phyloP scores from a whole-genome alignment of 306 rosid species.

The Vigna mungo region DNA sequence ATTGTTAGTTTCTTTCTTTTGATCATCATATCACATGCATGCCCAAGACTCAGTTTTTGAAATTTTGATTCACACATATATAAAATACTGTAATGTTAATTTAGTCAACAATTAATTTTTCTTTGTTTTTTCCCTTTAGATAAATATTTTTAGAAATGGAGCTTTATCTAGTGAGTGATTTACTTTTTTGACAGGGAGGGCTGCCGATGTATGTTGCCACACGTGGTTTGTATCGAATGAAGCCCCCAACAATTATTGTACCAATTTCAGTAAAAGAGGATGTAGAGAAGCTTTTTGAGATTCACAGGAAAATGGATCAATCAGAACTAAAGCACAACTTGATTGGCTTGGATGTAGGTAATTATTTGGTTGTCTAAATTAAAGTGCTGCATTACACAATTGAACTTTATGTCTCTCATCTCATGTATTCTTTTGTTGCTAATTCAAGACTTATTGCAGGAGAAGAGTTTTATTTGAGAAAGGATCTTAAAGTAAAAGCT shows the following conservation, averaged over 20 bases:
- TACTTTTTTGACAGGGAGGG: conserved; percentile 74
- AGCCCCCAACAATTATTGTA: conserved; percentile 85
- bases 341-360: conserved; percentile 91
- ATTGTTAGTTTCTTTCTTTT: conserved; percentile 61
- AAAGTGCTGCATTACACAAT: conserved; percentile 37
- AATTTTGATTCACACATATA: background rate
- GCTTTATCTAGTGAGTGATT: conserved; percentile 2
- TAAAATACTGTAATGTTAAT: conserved; percentile 19
- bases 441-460: conserved; percentile 56
- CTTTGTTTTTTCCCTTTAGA: background rate
- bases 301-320: conserved; percentile 86
- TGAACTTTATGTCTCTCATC: conserved; percentile 5
- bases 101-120: background rate
- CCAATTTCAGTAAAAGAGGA: conserved; percentile 76
- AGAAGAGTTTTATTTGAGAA: conserved; percentile 76
- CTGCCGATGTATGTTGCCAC: conserved; percentile 94
- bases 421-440: conserved; percentile 7
- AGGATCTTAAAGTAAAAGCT: conserved; percentile 83
- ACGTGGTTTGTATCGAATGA: conserved; percentile 85
- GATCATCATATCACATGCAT: background rate
- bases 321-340: conserved; percentile 82
- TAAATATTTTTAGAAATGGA: background rate
- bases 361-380: conserved; percentile 50
- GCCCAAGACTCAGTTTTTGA: background rate
- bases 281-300: conserved; percentile 80